phyloP scores from a whole-genome alignment of 352 stramenopile species.

The Poterioochromonas sp. region DNA sequence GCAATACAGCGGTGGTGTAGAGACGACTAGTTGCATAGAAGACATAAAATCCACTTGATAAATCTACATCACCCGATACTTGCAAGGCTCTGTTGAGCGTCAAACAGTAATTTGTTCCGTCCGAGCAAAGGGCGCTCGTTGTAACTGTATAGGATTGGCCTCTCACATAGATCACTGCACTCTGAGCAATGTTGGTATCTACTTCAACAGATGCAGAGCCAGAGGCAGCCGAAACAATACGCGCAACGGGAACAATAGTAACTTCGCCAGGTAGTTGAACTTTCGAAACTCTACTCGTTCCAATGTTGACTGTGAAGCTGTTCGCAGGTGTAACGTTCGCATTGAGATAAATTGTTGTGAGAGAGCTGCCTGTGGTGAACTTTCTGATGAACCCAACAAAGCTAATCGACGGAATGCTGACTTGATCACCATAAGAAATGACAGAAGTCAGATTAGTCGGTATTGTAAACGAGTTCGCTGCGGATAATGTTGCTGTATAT shows the following conservation, averaged over 20 bases:
- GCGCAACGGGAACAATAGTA: background rate
- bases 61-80: background rate
- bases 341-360: slow-evolving; percentile 9
- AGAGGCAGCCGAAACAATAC: background rate
- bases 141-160: slow-evolving; percentile 9
- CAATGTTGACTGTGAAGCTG: slow-evolving; percentile 5
- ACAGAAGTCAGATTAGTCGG: slow-evolving; percentile 17
- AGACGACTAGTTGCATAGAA: background rate
- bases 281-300: background rate
- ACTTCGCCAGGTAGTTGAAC: background rate
- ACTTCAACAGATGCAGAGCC: background rate
- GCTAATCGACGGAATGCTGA: background rate
- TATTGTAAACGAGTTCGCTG: background rate
- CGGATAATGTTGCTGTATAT: background rate
- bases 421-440: slow-evolving; percentile 33
- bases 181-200: background rate
- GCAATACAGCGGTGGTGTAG: background rate
- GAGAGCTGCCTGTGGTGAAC: background rate
- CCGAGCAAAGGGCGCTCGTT: background rate
- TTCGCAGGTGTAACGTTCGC: background rate
- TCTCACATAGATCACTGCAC: background rate
- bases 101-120: background rate
- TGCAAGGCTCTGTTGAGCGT: background rate
- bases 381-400: slow-evolving; percentile 3
- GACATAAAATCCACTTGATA: background rate